These are phyloP conservation scores for Candida nemodendra DNA, from an alignment of 805 yeast genomes.

Conservation along the genomic window DNA sequence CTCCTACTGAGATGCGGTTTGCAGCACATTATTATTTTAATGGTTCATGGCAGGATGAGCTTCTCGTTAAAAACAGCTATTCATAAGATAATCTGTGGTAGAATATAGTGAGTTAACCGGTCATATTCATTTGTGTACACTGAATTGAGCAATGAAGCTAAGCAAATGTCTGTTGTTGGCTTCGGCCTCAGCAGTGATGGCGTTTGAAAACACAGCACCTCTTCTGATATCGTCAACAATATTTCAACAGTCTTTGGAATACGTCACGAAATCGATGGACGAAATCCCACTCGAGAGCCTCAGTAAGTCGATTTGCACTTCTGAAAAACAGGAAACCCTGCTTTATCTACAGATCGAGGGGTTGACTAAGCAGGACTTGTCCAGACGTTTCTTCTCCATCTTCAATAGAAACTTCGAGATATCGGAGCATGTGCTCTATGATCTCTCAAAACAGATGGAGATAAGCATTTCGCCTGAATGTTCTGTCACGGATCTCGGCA, in stretches of 20 bases:
- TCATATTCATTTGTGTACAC: no score
- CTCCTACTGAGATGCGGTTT: no score
- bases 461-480: conserved; percentile 11
- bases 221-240: conserved; percentile 22
- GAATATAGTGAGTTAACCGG: no score
- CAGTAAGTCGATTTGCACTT: conserved; percentile 19
- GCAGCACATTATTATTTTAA: no score
- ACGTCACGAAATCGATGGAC: conserved; percentile 16
- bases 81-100: no score
- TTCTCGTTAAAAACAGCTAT: no score
- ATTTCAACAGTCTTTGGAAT: conserved; percentile 10
- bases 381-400: conserved; percentile 7
- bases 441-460: conserved; percentile 3
- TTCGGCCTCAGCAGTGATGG: conserved; percentile 15
- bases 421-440: conserved; percentile 26
- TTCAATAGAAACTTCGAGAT: conserved; percentile 10
- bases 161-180: conserved; percentile 2
- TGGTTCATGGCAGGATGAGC: no score
- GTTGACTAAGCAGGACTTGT: conserved; percentile 17
- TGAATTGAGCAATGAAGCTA: conserved; percentile 12
- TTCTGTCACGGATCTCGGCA: conserved; percentile 3
- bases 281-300: conserved; percentile 8
- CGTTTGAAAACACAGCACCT: conserved; percentile 35
- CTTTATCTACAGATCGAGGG: conserved; percentile 22
- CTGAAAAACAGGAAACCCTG: conserved; percentile 7